phyloP scores from a whole-genome alignment of 2,329 filamentous ascomycete species.

The Lachnellula suecica region DNA sequence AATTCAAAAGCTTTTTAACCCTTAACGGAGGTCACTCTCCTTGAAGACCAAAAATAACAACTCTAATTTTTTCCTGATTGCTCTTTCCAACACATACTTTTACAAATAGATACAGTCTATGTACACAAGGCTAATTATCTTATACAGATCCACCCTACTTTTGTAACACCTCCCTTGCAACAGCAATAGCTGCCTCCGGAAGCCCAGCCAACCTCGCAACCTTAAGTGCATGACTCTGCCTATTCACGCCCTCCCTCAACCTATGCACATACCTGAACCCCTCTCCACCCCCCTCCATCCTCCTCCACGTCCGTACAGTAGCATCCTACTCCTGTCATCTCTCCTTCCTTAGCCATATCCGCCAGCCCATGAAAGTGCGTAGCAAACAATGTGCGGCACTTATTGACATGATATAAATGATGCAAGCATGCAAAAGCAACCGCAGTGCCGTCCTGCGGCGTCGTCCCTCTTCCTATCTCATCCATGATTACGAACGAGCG shows the following conservation, averaged over 20 bases:
- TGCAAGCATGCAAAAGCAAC: constrained; percentile 87
- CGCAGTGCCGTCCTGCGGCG: constrained; percentile 86
- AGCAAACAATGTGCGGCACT: constrained; percentile 82
- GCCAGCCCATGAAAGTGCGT: constrained; percentile 90
- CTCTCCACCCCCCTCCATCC: constrained; percentile 47
- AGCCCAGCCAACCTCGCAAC: constrained; percentile 87
- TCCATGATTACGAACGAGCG: constrained; percentile 97
- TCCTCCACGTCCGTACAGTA: constrained; percentile 92
- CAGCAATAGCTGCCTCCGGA: constrained; percentile 67
- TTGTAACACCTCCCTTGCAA: constrained; percentile 49
- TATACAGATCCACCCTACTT: constrained; percentile 41
- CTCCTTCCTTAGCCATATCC: constrained; percentile 65
- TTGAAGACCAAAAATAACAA: constrained; percentile 40
- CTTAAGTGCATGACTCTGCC: constrained; percentile 86
- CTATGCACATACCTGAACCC: constrained; percentile 87
- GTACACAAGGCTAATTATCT: constrained; percentile 59
- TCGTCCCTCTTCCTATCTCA: constrained; percentile 92
- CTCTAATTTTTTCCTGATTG: constrained; percentile 43
- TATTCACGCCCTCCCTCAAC: constrained; percentile 78
- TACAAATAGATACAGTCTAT: constrained; percentile 26
- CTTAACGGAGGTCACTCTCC: constrained; percentile 33
- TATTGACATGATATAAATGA: constrained; percentile 76
- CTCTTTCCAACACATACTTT: constrained; percentile 7
- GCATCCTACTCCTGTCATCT: constrained; percentile 40
- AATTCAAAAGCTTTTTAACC: constrained; percentile 40